Percentiles rank a stretch among this genome's conserved stretches.
Conservation (phyloP, 208 protist genomes). For the Herpetomonas tarakana region DNA sequence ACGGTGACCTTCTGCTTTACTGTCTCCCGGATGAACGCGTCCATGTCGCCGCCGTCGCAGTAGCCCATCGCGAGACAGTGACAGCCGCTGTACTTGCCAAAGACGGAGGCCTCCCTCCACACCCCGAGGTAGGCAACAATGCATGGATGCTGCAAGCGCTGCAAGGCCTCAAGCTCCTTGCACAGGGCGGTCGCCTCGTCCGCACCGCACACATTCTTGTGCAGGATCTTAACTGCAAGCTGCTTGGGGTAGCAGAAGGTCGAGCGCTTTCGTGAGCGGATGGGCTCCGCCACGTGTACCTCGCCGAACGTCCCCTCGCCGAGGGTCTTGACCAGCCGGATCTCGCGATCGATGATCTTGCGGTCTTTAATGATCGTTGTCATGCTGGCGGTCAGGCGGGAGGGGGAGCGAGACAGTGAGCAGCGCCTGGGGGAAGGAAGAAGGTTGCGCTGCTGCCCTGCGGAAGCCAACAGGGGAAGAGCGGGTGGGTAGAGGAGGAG, state of each 20-base stretch:
- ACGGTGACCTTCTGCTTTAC: constrained; percentile 12
- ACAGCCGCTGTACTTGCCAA: constrained; percentile 38
- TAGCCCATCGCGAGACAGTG: constrained; percentile 85
- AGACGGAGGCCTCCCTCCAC: constrained; percentile 52
- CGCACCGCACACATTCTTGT: constrained; percentile 29
- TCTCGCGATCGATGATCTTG: constrained; percentile 54
- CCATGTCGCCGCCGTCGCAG: constrained; percentile 80
- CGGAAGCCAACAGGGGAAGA: too few species aligned
- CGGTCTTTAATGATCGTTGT: neutral
- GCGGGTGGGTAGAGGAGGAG: too few species aligned
- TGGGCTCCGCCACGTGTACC: constrained; percentile 38
- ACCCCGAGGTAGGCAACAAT: constrained; percentile 78
- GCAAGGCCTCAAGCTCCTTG: constrained; percentile 53
- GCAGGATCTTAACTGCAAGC: constrained; percentile 82
- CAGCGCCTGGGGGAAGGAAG: too few species aligned
- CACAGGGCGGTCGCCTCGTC: constrained; percentile 29
- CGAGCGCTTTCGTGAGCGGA: constrained; percentile 1
- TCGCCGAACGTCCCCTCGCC: constrained; percentile 56
- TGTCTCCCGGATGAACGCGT: constrained; percentile 50
- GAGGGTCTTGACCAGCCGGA: constrained; percentile 45
- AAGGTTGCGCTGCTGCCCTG: too few species aligned
- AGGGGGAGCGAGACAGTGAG: too few species aligned
- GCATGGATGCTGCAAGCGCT: constrained; percentile 57
- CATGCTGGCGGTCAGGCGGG: too few species aligned
- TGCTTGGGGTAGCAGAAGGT: constrained; percentile 30